These are phyloP conservation scores for Mortierella sp. DNA, from an alignment of 371 early-diverging fungal species.

Conservation along the genomic window DNA sequence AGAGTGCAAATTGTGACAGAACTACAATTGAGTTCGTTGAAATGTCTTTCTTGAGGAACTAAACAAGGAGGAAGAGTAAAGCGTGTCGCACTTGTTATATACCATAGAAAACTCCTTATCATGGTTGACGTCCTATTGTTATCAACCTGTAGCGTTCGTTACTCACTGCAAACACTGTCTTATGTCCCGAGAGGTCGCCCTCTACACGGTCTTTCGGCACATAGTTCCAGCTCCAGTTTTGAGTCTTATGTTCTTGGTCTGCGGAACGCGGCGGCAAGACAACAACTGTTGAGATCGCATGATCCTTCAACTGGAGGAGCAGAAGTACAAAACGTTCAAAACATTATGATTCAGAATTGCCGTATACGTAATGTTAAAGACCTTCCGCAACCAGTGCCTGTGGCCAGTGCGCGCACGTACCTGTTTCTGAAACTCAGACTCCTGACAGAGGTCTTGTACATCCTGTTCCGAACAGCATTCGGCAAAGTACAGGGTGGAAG, in stretches of 20 bases:
- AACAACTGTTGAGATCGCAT: constrained; percentile 9
- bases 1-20: background rate
- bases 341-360: too few species aligned
- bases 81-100: background rate
- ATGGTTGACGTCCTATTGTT: background rate
- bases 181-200: constrained; percentile 18
- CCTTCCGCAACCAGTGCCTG: too few species aligned
- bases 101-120: too few species aligned
- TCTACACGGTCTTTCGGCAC: constrained; percentile 15
- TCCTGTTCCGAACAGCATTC: constrained; percentile 31
- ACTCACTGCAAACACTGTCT: constrained; percentile 44
- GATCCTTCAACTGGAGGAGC: constrained; percentile 24
- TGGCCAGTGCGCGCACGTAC: constrained; percentile 13
- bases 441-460: constrained; percentile 22
- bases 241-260: background rate
- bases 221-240: constrained; percentile 32
- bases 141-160: background rate
- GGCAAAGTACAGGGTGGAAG: constrained; percentile 27
- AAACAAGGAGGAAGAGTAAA: background rate
- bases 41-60: background rate
- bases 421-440: constrained; percentile 27
- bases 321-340: too few species aligned
- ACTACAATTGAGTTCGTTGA: background rate
- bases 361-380: background rate
- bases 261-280: background rate